These are phyloP conservation scores for Eucalyptus sp. DNA, from an alignment of 345 rosid genomes.

Conservation along the genomic window DNA sequence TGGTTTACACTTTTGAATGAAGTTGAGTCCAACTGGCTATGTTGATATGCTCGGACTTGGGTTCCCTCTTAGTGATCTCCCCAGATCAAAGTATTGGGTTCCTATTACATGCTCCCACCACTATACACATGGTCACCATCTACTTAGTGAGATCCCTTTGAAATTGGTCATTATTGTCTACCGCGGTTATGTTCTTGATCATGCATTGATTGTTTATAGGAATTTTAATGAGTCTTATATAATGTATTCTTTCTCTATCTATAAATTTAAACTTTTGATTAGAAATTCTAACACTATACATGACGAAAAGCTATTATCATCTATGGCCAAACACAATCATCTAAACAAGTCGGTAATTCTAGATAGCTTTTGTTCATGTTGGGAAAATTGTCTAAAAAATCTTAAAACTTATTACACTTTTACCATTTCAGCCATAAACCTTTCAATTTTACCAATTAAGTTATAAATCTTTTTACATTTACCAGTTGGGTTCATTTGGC, in stretches of 20 bases:
- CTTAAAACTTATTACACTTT: too few relatives aligned
- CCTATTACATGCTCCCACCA: too few relatives aligned
- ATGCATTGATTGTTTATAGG: not conserved
- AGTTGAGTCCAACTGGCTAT: too few relatives aligned
- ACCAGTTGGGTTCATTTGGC: too few relatives aligned
- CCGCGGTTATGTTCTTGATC: not conserved
- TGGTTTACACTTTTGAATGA: too few relatives aligned
- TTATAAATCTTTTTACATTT: too few relatives aligned
- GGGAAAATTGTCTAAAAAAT: not conserved
- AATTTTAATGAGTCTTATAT: not conserved
- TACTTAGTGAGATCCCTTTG: not conserved
- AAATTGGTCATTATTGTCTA: not conserved
- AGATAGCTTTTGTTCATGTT: not conserved
- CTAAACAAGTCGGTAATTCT: not conserved
- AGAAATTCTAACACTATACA: not conserved
- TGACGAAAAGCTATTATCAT: not conserved
- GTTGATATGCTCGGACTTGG: too few relatives aligned
- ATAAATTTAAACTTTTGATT: not conserved
- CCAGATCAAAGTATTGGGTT: too few relatives aligned
- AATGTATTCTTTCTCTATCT: not conserved
- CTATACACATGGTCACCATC: not conserved
- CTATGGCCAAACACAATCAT: not conserved
- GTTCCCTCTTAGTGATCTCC: too few relatives aligned
- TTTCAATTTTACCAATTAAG: too few relatives aligned
- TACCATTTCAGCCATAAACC: accelerated